phyloP scores from a whole-genome alignment of 148 eudicot species.

The Rheum nobile region DNA sequence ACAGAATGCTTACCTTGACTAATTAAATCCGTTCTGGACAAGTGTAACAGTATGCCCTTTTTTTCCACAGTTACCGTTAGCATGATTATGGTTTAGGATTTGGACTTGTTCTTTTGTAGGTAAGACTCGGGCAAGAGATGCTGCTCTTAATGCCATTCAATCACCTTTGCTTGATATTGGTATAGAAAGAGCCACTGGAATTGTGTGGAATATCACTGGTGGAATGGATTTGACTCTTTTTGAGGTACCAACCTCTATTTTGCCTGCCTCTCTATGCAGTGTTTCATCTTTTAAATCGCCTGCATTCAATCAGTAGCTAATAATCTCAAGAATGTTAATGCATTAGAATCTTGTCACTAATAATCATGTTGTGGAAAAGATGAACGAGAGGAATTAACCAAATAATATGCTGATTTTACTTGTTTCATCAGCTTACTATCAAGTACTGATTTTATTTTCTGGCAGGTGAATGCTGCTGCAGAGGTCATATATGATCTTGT shows the following conservation, averaged over 20 bases:
- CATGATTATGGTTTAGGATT: neutral
- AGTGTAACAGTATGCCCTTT: neutral
- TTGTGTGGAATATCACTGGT: slow-evolving; percentile 98
- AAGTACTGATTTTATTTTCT: slow-evolving; percentile 2
- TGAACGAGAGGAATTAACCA: neutral
- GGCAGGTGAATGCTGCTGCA: slow-evolving; percentile 97
- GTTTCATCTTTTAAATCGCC: neutral
- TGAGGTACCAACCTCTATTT: slow-evolving; percentile 47
- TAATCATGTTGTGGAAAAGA: neutral
- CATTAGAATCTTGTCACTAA: neutral
- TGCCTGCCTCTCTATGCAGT: neutral
- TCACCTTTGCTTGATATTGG: slow-evolving; percentile 96
- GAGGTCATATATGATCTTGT: slow-evolving; percentile 98
- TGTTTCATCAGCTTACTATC: neutral
- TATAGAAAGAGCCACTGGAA: slow-evolving; percentile 97
- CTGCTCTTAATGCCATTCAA: slow-evolving; percentile 96
- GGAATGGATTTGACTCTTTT: slow-evolving; percentile 88
- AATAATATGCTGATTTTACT: neutral
- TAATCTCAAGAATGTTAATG: neutral
- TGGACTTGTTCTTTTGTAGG: slow-evolving; percentile 33
- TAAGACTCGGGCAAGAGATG: slow-evolving; percentile 97
- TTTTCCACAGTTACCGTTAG: neutral
- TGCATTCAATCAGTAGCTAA: neutral
- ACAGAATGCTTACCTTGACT: neutral
- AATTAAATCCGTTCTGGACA: neutral